These are phyloP conservation scores for Russula foetens DNA, from an alignment of 768 basidiomycete species.

Conservation along the genomic window DNA sequence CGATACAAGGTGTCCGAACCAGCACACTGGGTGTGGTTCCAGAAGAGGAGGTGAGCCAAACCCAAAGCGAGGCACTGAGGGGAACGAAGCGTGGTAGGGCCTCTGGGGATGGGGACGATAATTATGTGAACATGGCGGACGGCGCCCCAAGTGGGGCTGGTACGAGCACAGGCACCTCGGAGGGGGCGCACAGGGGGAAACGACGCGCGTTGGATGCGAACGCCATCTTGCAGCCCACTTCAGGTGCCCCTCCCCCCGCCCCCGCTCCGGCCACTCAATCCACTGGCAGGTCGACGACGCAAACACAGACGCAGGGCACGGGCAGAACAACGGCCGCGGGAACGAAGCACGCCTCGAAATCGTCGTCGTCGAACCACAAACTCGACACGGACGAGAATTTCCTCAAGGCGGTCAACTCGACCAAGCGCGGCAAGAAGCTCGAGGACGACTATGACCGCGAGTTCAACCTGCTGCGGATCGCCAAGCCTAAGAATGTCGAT, in stretches of 20 bases:
- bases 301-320: background rate
- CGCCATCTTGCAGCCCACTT: background rate
- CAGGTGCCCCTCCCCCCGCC: background rate
- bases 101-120: background rate
- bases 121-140: background rate
- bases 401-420: slow-evolving; percentile 61
- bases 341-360: background rate
- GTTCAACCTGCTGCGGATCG: slow-evolving; percentile 63
- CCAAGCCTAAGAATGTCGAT: slow-evolving; percentile 38
- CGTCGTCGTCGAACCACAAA: background rate
- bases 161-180: background rate
- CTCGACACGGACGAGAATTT: slow-evolving; percentile 54
- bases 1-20: background rate
- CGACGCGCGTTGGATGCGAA: slow-evolving; percentile 7
- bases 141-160: background rate
- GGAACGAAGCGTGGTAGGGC: slow-evolving; percentile 10
- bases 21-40: background rate
- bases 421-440: slow-evolving; percentile 52
- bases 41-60: slow-evolving; percentile 14
- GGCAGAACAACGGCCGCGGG: background rate
- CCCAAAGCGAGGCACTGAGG: background rate
- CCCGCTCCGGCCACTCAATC: background rate
- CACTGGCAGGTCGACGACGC: background rate
- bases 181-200: background rate
- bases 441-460: slow-evolving; percentile 69